Base-by-base conservation (phyloP, 768 basidiomycete species). In the Tricholoma furcatifolium region DNA sequence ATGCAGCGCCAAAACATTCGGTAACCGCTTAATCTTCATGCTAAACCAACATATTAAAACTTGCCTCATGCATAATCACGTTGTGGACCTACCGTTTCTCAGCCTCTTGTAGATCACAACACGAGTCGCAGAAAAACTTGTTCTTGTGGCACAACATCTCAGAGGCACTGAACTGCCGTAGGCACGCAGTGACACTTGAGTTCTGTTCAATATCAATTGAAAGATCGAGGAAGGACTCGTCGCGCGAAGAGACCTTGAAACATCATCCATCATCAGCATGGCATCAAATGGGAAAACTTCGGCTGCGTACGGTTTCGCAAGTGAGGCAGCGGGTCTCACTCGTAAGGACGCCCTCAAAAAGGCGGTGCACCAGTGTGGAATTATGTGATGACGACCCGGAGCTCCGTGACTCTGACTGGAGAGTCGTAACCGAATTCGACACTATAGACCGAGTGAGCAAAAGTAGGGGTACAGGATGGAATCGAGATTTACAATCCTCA, bases 201-300 rank as follows among this genome's bases (percentile, higher is more conserved):
- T 98, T 97, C 68, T 97, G 93, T 67, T 98, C 96, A 60, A 99
- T 98, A 68, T 99, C 97, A 70, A 99, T 93, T 4, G 95, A 98
- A n/a, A 99, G 79, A 72, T 99, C 97, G 50, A 99, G 81, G 72
- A 99, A 99, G 9, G 88, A 84, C 69, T 99, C 97, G 64, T 98
- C 96, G 17, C 97, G 86, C 9, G 93, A 90, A 6, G 93, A 93
- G 4, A 91, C 84, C 90, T 93, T 57, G 8, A n/a, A 27, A 27
- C 27, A 27, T 30, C 18, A 4, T 12, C 15, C 47, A 43, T 47
- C 47, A 53, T 64, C 23, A 53, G 47, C 53, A 43, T 52, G 42
- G 18, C 35, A 50, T 51, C 50, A 53, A n/a, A 41, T 39, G 35
- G 43, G 43, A 43, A 20, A 38, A 50, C 43, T 48, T 18, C 39